Conservation (phyloP, 768 basidiomycete genomes). For the Lactifluus rugatus region DNA sequence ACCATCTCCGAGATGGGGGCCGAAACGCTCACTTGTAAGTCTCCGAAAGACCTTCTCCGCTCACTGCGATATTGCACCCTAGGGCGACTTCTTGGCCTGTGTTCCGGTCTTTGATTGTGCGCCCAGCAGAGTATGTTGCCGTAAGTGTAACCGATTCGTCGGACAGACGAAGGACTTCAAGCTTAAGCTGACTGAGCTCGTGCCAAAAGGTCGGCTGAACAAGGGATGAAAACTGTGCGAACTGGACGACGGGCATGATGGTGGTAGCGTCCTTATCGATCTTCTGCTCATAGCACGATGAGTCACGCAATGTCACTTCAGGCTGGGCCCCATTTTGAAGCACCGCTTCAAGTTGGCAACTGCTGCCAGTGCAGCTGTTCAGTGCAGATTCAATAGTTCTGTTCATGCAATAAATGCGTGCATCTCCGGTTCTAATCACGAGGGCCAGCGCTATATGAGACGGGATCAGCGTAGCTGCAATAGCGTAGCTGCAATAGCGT, state of each 20-base stretch:
- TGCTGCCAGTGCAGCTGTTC: too few species aligned
- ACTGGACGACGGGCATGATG: conserved; percentile 66
- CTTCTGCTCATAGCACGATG: neutral
- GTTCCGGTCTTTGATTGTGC: conserved; percentile 65
- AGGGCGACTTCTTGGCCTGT: conserved; percentile 66
- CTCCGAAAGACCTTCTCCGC: conserved; percentile 52
- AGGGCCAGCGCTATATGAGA: too few species aligned
- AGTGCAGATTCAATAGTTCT: too few species aligned
- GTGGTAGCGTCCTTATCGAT: neutral
- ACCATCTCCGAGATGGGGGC: neutral
- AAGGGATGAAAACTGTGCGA: conserved; percentile 77
- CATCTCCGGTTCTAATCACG: too few species aligned
- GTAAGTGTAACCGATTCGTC: conserved; percentile 55
- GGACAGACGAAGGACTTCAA: conserved; percentile 79
- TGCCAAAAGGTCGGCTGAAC: conserved; percentile 94
- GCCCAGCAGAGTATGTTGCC: conserved; percentile 63
- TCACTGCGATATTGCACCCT: conserved; percentile 55
- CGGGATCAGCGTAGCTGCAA: too few species aligned
- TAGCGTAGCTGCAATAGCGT: too few species aligned
- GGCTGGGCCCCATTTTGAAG: too few species aligned
- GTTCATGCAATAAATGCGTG: too few species aligned
- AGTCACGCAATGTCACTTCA: too few species aligned
- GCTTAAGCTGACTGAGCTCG: conserved; percentile 76
- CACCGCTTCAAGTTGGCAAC: too few species aligned
- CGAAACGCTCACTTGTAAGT: conserved; percentile 33